A percentile compares a stretch with the other conserved stretches of the same genome.
Conservation (phyloP, 495 filamentous ascomycete species). For the Corynascus novoguineensis region DNA sequence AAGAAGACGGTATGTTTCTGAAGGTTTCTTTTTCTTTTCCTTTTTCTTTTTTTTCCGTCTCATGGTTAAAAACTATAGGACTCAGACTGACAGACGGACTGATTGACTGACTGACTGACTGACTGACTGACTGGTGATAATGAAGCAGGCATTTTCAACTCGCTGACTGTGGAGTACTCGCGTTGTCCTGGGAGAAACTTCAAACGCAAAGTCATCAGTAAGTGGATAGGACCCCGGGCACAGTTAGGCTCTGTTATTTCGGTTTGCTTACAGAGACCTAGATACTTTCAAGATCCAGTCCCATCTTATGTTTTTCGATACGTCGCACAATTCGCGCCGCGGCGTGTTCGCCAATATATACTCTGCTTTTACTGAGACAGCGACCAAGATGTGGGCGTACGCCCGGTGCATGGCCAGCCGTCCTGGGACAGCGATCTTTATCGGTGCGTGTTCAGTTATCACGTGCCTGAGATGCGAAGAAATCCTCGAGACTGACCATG, state of each 20-base stretch:
- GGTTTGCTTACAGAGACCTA: slow-evolving; percentile 5
- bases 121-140: slow-evolving; percentile 18
- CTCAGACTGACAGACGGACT: too few species aligned
- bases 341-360: slow-evolving; percentile 71
- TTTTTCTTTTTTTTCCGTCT: too few species aligned
- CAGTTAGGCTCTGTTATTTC: slow-evolving; percentile 26
- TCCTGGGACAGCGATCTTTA: slow-evolving; percentile 51
- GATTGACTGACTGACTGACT: too few species aligned
- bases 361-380: slow-evolving; percentile 65
- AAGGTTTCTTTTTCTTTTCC: neutral
- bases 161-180: slow-evolving; percentile 70
- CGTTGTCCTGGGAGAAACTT: slow-evolving; percentile 66
- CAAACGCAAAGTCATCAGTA: slow-evolving; percentile 70
- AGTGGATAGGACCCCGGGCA: slow-evolving; percentile 11
- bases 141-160: slow-evolving; percentile 48
- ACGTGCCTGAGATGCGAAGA: neutral
- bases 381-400: slow-evolving; percentile 82
- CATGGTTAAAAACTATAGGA: too few species aligned
- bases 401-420: slow-evolving; percentile 52
- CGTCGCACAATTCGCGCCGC: slow-evolving; percentile 61
- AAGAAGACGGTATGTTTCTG: slow-evolving; percentile 24
- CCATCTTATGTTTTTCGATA: slow-evolving; percentile 86
- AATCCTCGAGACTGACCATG: too few species aligned
- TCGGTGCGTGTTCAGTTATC: slow-evolving; percentile 40
- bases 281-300: slow-evolving; percentile 79